A percentile compares a stretch with the other conserved stretches of the same genome.
Evolutionary conservation across 2,329 filamentous ascomycete genomes (phyloP).

Genomic region (Ophiostoma quercus): DNA sequence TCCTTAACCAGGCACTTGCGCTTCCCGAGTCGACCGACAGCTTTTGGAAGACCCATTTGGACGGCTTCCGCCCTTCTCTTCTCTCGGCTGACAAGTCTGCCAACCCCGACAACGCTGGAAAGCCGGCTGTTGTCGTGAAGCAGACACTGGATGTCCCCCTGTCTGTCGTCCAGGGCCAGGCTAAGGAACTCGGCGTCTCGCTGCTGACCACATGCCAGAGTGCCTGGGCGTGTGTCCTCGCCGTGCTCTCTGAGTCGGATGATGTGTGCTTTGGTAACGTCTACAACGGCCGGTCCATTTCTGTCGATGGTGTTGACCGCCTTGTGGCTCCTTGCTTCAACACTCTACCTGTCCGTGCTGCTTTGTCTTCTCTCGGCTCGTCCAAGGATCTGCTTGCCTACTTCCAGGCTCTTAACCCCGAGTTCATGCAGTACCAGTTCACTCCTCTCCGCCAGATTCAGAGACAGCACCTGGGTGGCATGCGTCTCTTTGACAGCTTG

Average conservation of each 20-base stretch:
- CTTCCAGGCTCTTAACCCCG: slow-evolving; percentile 41
- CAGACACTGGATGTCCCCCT: slow-evolving; percentile 38
- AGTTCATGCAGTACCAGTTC: slow-evolving; percentile 64
- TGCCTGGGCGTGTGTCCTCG: slow-evolving; percentile 63
- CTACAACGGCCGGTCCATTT: slow-evolving; percentile 67
- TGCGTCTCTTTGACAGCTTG: slow-evolving; percentile 70
- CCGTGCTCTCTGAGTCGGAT: slow-evolving; percentile 46
- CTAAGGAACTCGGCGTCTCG: slow-evolving; percentile 53
- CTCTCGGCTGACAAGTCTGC: slow-evolving; percentile 17
- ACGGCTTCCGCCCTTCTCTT: slow-evolving; percentile 40
- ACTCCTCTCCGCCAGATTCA: slow-evolving; percentile 70
- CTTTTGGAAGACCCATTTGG: slow-evolving; percentile 62
- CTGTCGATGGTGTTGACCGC: slow-evolving; percentile 59
- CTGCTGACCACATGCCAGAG: slow-evolving; percentile 65
- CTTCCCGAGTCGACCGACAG: slow-evolving; percentile 46
- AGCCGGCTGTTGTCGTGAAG: slow-evolving; percentile 24
- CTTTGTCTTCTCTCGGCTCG: slow-evolving; percentile 44
- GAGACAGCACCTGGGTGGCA: slow-evolving; percentile 39
- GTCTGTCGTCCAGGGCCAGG: slow-evolving; percentile 43
- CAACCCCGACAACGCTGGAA: background rate
- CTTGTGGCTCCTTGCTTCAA: slow-evolving; percentile 92
- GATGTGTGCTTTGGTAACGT: slow-evolving; percentile 88
- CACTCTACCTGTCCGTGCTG: slow-evolving; percentile 66
- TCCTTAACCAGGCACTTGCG: slow-evolving; percentile 55
- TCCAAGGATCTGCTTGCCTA: slow-evolving; percentile 47